Percentiles rank a stretch among this genome's conserved stretches.
These are phyloP conservation scores for Xerocomellus chrysenteron DNA, from an alignment of 768 basidiomycete genomes.

Conservation along the genomic window DNA sequence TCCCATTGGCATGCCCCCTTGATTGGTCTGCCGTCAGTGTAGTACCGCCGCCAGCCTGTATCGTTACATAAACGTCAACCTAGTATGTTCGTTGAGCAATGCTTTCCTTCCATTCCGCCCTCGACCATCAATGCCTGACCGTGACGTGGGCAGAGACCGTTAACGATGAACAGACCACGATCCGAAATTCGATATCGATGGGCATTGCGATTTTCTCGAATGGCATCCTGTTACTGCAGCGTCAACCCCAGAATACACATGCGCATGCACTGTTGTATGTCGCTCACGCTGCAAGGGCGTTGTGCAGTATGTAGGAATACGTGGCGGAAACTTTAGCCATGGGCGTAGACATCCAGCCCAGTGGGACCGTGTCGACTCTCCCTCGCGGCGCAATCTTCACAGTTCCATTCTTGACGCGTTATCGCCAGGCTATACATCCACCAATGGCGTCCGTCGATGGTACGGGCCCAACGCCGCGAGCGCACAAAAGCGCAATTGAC, in stretches of 20 bases:
- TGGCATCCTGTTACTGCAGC: conserved; percentile 46
- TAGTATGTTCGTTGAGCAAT: conserved; percentile 36
- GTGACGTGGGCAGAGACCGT: conserved; percentile 25
- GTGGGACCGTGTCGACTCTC: conserved; percentile 42
- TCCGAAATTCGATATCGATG: conserved; percentile 44
- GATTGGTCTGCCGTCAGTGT: no score
- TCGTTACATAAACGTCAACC: no score
- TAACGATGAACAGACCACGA: conserved; percentile 56
- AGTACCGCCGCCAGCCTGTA: no score
- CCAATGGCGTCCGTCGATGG: background rate
- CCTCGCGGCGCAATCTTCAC: conserved; percentile 41
- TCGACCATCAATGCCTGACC: conserved; percentile 64
- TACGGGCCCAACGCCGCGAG: background rate
- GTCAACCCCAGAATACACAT: no score
- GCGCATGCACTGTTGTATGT: background rate
- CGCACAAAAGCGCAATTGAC: background rate
- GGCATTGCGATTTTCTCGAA: conserved; percentile 56
- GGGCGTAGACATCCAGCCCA: conserved; percentile 30
- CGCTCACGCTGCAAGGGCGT: conserved; percentile 44
- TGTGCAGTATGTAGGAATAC: conserved; percentile 52
- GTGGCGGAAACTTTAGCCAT: no score
- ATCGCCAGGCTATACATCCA: conserved; percentile 36
- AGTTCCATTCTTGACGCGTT: conserved; percentile 54
- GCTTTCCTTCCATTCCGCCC: conserved; percentile 72
- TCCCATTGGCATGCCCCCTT: no score